A percentile compares a stretch with the other conserved stretches of the same genome.
These are phyloP conservation scores for Pulveroboletus sp. DNA, from an alignment of 768 basidiomycete species.

Conservation along the genomic window DNA sequence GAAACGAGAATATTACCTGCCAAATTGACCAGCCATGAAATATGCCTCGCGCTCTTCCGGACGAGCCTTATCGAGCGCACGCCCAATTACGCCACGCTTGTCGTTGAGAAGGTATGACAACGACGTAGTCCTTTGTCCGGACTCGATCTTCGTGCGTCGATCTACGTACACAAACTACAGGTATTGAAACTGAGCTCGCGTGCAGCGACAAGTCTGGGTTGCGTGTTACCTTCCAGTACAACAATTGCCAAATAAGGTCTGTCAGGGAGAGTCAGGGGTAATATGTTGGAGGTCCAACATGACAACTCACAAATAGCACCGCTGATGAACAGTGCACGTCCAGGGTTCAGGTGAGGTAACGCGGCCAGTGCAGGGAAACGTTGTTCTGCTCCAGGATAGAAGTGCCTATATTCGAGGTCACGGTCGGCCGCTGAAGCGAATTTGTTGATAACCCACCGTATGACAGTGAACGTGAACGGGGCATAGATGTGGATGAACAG, in stretches of 20 bases:
- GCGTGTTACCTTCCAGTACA: constrained; percentile 80
- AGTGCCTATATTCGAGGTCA: constrained; percentile 55
- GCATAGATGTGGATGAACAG: constrained; percentile 94
- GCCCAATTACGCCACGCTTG: constrained; percentile 80
- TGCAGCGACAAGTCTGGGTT: background rate
- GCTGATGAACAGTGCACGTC: constrained; percentile 70
- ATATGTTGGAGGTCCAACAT: constrained; percentile 7
- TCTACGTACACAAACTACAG: constrained; percentile 79
- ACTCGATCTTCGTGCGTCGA: constrained; percentile 83
- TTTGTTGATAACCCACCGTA: constrained; percentile 51
- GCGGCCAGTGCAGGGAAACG: constrained; percentile 83
- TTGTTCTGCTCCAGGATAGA: constrained; percentile 70
- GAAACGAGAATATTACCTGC: constrained; percentile 37
- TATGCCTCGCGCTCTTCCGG: constrained; percentile 58
- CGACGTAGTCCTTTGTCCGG: constrained; percentile 86
- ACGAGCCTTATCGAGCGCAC: constrained; percentile 54
- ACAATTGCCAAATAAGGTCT: constrained; percentile 90
- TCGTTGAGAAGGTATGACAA: constrained; percentile 86
- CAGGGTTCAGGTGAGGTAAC: constrained; percentile 66
- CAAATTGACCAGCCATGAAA: constrained; percentile 84
- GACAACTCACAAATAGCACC: constrained; percentile 70
- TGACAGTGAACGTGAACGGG: constrained; percentile 86
- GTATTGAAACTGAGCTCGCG: constrained; percentile 1
- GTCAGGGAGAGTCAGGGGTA: constrained; percentile 4
- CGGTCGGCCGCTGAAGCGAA: background rate